Base-by-base conservation (phyloP, 1,284 basidiomycete genomes). In the Sporisorium graminicola region DNA sequence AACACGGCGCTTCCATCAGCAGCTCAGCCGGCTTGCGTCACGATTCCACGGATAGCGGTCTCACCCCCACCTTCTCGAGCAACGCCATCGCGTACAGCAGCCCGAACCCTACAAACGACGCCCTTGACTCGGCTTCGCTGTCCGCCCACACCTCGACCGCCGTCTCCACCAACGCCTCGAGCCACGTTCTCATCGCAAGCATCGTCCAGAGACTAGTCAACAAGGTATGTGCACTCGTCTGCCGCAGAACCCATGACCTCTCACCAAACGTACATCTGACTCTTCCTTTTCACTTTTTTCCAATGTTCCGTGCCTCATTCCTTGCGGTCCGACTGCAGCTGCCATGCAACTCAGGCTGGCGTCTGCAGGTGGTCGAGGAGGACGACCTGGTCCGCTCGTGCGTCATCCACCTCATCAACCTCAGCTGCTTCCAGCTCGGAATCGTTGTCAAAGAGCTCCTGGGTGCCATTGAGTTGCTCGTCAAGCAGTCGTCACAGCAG, bases 141-240 rank as follows among this genome's bases (percentile, higher is more conserved):
- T 57, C 51, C 26, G 43, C n/a, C 42, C 56, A 58, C 35, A 22
- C 56, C 5, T 54, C 62, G 12, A 49, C 43, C 2, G 40, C 42
- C 9, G 59, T 55, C 20, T 47, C 63, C 27, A 22, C 56, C 8
- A 63, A 61, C 29, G 59, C 59, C n/a, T 74, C 78, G 16, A 82
- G 78, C 46, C 74, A 80, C 26, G 37, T 78, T 1, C 54, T 82
- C 18, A 80, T 83, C 37, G 70, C 72, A 16, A 83, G 81, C 44
- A 77, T 81, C n/a, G 81, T 83, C 5, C 74, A 79, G 50, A 56
- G 81, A 35, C 56, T 83, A 18, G 80, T 78, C 37, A 82, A 82
- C 47, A 76, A 71, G 63, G 63, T 65, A 31, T 51, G 51, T 44
- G 12, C 24, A 7, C 12, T 24, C 16, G 16, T 18, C n/a, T 16